phyloP scores from a whole-genome alignment of 805 yeast species.

The Allodekkera sacchari region DNA sequence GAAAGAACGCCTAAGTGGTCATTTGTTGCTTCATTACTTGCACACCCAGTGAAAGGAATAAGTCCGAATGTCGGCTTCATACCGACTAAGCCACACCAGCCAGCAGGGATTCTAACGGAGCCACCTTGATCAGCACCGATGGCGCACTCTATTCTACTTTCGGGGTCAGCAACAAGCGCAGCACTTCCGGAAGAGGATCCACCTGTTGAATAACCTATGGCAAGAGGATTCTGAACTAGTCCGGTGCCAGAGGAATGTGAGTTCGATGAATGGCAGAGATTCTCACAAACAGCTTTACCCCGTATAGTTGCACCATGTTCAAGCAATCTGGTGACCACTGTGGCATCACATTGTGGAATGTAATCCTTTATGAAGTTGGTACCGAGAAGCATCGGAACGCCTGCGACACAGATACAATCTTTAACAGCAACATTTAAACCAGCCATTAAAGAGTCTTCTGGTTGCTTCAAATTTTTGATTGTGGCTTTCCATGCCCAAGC shows the following conservation, averaged over 20 bases:
- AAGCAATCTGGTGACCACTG: conserved; percentile 26
- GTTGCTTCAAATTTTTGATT: conserved; percentile 16
- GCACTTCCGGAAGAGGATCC: conserved; percentile 44
- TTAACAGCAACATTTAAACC: conserved; percentile 24
- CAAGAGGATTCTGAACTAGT: conserved; percentile 34
- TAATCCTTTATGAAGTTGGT: conserved; percentile 20
- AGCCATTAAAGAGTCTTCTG: conserved; percentile 16
- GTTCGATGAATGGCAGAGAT: conserved; percentile 19
- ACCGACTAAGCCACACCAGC: conserved; percentile 24
- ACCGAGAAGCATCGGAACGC: conserved; percentile 29
- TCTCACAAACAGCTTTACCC: conserved; percentile 29
- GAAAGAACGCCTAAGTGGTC: conserved; percentile 30
- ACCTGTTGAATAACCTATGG: conserved; percentile 22
- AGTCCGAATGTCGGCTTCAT: conserved; percentile 42
- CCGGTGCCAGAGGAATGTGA: conserved; percentile 31
- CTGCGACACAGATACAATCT: conserved; percentile 28
- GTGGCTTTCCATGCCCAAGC: conserved; percentile 24
- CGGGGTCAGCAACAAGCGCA: conserved; percentile 32
- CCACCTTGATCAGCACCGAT: conserved; percentile 33
- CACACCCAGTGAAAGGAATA: conserved; percentile 28
- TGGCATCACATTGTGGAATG: conserved; percentile 27
- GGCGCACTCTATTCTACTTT: conserved; percentile 28
- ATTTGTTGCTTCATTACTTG: conserved; percentile 23
- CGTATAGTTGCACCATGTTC: conserved; percentile 25
- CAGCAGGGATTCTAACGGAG: conserved; percentile 39